A percentile compares a stretch with the other conserved stretches of the same genome.
Conservation (phyloP, 1,284 basidiomycete genomes). For the Cryptococcus sp. region DNA sequence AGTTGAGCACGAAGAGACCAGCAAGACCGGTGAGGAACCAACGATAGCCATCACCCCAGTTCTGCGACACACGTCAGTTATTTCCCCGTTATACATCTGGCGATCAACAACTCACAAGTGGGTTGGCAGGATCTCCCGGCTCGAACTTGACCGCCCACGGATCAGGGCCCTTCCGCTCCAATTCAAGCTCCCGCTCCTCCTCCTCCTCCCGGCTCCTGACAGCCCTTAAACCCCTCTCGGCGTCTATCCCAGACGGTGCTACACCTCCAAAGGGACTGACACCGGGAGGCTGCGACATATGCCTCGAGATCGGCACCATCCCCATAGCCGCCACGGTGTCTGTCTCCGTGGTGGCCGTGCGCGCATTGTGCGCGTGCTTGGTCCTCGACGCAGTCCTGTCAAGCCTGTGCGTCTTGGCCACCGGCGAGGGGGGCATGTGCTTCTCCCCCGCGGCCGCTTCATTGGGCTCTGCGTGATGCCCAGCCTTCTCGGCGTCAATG, state of each 20-base stretch:
- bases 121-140: conserved; percentile 45
- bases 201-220: conserved; percentile 42
- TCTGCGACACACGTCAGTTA: conserved; percentile 45
- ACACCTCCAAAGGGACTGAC: conserved; percentile 41
- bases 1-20: conserved; percentile 65
- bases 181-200: conserved; percentile 29
- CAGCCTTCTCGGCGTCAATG: conserved; percentile 1
- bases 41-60: conserved; percentile 58
- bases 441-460: conserved; percentile 1
- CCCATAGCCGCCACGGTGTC: conserved; percentile 19
- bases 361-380: conserved; percentile 1
- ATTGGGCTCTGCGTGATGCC: neutral
- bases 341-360: conserved; percentile 4
- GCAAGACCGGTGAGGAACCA: conserved; percentile 64
- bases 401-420: conserved; percentile 1
- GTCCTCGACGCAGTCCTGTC: conserved; percentile 21
- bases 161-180: conserved; percentile 37
- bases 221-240: conserved; percentile 39
- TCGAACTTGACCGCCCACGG: conserved; percentile 46
- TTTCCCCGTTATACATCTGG: neutral
- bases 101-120: conserved; percentile 38
- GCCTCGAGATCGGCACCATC: conserved; percentile 28
- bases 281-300: conserved; percentile 28
- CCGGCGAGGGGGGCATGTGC: neutral
- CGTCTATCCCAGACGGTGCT: conserved; percentile 35